Evolutionary conservation across 768 basidiomycete species (phyloP).

Genomic region (Lentinula boryana): DNA sequence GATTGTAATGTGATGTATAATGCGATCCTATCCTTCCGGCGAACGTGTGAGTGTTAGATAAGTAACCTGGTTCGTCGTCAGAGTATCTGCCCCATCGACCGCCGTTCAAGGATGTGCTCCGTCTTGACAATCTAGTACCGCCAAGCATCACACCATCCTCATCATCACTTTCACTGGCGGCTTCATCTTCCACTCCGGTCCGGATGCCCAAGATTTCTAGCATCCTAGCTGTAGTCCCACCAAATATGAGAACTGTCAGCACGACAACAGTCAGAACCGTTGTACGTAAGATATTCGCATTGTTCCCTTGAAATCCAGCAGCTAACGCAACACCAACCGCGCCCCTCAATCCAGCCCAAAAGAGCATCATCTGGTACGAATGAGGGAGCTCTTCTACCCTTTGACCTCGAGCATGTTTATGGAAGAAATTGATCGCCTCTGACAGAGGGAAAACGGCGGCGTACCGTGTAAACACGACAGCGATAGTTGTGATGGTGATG

Average conservation of each 20-base stretch:
- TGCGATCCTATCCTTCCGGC: constrained; percentile 48
- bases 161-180: constrained; percentile 46
- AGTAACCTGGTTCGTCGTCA: constrained; percentile 37
- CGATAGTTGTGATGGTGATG: constrained; percentile 85
- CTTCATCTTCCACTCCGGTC: constrained; percentile 93
- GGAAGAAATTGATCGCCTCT: constrained; percentile 92
- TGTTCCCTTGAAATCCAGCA: constrained; percentile 90
- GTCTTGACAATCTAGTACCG: constrained; percentile 23
- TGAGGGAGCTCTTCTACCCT: constrained; percentile 90
- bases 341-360: constrained; percentile 96
- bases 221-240: constrained; percentile 97
- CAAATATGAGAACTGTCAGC: constrained; percentile 89
- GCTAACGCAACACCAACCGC: constrained; percentile 98
- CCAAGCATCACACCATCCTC: constrained; percentile 35
- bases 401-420: constrained; percentile 76
- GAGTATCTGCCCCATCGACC: constrained; percentile 38
- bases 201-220: constrained; percentile 94
- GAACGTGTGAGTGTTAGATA: constrained; percentile 11
- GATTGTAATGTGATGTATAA: constrained; percentile 56
- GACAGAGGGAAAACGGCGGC: constrained; percentile 94
- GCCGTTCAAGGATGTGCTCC: constrained; percentile 21
- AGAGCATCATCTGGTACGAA: constrained; percentile 99
- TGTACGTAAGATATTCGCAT: constrained; percentile 84
- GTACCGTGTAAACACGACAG: constrained; percentile 93
- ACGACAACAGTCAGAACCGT: constrained; percentile 97